Evolutionary conservation across 1,284 basidiomycete species (phyloP).

Genomic region (Microstroma glucosiphilum): DNA sequence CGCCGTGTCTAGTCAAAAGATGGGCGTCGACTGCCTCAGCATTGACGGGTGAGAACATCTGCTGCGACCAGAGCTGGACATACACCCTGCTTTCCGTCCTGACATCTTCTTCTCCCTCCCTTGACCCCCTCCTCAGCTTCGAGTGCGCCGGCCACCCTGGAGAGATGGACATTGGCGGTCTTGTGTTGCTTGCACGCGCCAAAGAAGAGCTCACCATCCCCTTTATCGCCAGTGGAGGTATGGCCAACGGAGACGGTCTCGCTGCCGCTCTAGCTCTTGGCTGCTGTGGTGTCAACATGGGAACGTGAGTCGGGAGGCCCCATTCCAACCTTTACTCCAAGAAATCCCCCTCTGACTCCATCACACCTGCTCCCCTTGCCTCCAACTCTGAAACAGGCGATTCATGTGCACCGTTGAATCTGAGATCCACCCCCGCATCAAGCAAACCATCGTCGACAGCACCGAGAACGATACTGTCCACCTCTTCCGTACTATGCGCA

Average conservation of each 20-base stretch:
- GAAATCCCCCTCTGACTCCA: no score
- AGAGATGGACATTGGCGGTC: conserved; percentile 84
- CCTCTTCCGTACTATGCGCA: conserved; percentile 74
- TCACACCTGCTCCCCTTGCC: background rate
- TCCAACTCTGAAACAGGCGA: conserved; percentile 60
- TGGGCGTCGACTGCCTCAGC: conserved; percentile 71
- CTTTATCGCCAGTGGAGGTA: conserved; percentile 77
- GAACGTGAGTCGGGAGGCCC: conserved; percentile 14
- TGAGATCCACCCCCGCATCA: conserved; percentile 83
- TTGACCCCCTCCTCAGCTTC: conserved; percentile 9
- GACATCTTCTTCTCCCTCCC: background rate
- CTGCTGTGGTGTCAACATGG: conserved; percentile 53
- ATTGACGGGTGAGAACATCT: conserved; percentile 37
- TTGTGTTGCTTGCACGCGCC: conserved; percentile 84
- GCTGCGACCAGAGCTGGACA: background rate
- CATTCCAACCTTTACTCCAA: background rate
- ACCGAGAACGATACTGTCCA: conserved; percentile 70
- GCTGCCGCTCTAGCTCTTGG: conserved; percentile 76
- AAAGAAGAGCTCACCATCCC: conserved; percentile 76
- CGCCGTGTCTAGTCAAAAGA: conserved; percentile 63
- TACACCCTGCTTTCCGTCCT: background rate
- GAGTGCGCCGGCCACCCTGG: conserved; percentile 85
- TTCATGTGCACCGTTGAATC: conserved; percentile 68
- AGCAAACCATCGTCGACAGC: conserved; percentile 76
- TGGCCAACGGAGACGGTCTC: conserved; percentile 62